These are phyloP conservation scores for Schoenoplectus tabernaemontani DNA, from an alignment of 202 grass and related monocot species.

Conservation along the genomic window DNA sequence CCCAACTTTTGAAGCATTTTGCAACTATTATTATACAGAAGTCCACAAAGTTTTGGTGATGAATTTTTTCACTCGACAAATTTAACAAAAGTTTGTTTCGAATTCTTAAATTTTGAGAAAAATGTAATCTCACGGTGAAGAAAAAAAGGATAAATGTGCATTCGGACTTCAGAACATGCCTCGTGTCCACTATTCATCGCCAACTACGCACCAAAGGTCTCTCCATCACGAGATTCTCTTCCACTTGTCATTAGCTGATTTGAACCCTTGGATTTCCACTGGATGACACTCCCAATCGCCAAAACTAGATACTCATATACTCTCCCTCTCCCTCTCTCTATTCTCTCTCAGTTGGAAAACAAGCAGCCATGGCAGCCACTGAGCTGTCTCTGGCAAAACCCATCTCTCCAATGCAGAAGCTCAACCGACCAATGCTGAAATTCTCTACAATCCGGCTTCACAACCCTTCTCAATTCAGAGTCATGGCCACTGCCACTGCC, in stretches of 20 bases:
- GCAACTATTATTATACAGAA: too few species aligned
- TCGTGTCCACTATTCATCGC: neutral
- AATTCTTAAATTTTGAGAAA: too few species aligned
- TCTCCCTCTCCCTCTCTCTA: neutral
- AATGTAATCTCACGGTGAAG: too few species aligned
- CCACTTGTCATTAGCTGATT: conserved; percentile 26
- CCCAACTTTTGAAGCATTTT: too few species aligned
- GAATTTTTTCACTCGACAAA: too few species aligned
- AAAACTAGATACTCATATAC: neutral
- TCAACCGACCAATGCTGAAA: conserved; percentile 14
- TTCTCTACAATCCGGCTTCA: conserved; percentile 11
- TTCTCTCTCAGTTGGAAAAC: neutral
- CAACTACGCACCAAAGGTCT: neutral
- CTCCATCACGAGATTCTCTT: neutral
- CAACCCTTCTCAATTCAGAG: conserved; percentile 36
- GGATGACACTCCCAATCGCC: conserved; percentile 22
- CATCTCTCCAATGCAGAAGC: conserved; percentile 22
- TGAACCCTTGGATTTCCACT: conserved; percentile 24
- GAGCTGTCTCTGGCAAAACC: conserved; percentile 31
- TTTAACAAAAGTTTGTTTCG: too few species aligned
- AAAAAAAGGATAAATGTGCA: too few species aligned
- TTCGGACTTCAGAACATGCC: neutral
- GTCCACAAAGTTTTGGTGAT: too few species aligned
- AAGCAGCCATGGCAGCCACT: conserved; percentile 4
- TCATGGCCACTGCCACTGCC: conserved; percentile 36